Base-by-base conservation (phyloP, 345 rosid species). In the Iberis pinnata region DNA sequence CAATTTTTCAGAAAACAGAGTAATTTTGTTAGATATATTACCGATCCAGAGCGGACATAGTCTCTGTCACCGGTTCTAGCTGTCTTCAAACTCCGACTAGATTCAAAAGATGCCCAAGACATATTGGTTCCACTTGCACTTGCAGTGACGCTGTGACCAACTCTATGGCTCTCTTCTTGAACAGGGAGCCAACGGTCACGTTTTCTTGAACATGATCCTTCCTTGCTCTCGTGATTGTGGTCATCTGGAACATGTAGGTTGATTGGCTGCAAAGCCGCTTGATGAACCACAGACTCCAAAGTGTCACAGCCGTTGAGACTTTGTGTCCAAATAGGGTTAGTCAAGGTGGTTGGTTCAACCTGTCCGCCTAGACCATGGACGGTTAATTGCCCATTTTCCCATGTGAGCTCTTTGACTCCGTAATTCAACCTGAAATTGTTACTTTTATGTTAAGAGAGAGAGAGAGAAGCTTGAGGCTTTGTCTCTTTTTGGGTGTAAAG, bases 241-340 rank as follows among this genome's bases (percentile, higher is more conserved):
- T 32, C n/a, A n/a, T n/a, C 17, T 18, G 13, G 52, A 39, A 38
- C 71, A 39, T 49, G 55, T 7, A 41, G 8, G 19, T 53, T 60
- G 33, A 8, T 47, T 36, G 70, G 64, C 45, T 67, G 66, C 6
- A 67, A 26, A 53, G 74, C 63, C 7, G 76, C 80, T 56, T 77
- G 78, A 29, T 80, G 78, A 57, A 80, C 78, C 41, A 80, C 68
- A 26, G 75, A 75, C 64, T 77, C 86, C 13, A 80, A 74, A 17
- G 80, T 67, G 42, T 67, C 71, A 53, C 62, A 67, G 0, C 71
- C 71, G 8, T 39, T 53, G 26, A 67, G 66, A 60, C 9, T 17
- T 67, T 59, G 56, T 1, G 41, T 53, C 84, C 79, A 76, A 8
- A 53, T 54, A 44, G 76, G 73, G 25, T 60, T 58, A 40, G 47